Conservation (phyloP, 2,329 filamentous ascomycete species). For the Dactylellina leptospora region DNA sequence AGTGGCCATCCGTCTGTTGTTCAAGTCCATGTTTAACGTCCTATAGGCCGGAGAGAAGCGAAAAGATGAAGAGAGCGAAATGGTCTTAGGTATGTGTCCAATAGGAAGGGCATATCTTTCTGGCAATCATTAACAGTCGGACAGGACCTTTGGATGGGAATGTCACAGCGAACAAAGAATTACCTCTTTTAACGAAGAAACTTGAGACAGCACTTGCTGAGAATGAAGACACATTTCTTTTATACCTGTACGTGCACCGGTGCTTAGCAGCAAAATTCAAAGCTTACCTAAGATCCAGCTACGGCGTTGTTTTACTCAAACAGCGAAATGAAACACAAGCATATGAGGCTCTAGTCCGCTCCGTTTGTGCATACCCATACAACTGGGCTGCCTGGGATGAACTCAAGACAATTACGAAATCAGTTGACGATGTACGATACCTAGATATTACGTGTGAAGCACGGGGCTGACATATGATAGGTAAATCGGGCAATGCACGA, state of each 20-base stretch:
- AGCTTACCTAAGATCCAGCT: conserved; percentile 60
- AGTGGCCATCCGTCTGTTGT: neutral
- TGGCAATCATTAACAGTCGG: neutral
- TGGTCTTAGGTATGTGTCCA: conserved; percentile 72
- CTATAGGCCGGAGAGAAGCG: conserved; percentile 82
- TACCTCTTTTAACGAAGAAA: conserved; percentile 76
- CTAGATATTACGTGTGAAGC: neutral
- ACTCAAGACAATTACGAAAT: conserved; percentile 79
- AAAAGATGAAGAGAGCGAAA: conserved; percentile 95
- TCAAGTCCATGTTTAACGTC: neutral
- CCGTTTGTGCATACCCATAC: conserved; percentile 88
- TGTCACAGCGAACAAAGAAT: conserved; percentile 82
- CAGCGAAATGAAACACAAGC: conserved; percentile 89
- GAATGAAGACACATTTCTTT: conserved; percentile 61
- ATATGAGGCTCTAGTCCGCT: conserved; percentile 84
- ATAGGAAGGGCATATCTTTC: neutral
- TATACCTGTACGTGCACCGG: conserved; percentile 57
- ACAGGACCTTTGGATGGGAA: conserved; percentile 85
- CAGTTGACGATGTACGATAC: conserved; percentile 78
- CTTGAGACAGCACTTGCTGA: conserved; percentile 83
- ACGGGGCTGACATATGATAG: conserved; percentile 61
- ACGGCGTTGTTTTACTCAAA: conserved; percentile 88
- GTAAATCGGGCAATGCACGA: conserved; percentile 75
- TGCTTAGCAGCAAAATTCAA: neutral
- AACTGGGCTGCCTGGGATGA: conserved; percentile 99